Evolutionary conservation across 768 basidiomycete species (phyloP), one percentile per base, ranked within the genome.

Genomic region (Asterophora lycoperdoides): DNA sequence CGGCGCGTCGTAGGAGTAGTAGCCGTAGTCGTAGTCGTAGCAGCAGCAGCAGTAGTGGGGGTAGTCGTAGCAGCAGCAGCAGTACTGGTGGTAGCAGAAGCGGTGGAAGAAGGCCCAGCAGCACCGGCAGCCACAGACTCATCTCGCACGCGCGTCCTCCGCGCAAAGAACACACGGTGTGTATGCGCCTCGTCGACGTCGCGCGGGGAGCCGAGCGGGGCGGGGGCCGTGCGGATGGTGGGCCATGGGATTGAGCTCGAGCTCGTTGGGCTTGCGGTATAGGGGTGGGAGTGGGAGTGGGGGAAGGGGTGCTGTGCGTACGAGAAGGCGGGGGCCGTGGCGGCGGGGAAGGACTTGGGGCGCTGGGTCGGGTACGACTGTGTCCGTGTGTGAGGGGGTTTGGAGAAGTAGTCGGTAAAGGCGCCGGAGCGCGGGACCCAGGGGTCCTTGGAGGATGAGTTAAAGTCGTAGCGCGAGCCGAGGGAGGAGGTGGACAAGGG

Each of bases 391-490:
- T 70, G 70, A 15, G 2, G n/a, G 14, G 29, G 32, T 32, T 19
- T 19, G 30, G 39, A 26, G 48, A 26, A 43, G 2, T 14, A 26
- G 56, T 49, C 11, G 30, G 41, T 11, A 62, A 59, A 10, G 56
- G 29, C 13, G 55, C 45, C 48, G 39, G 46, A 35, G 38, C n/a
- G 53, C 19, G 67, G 66, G 11, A 66, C 69, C 77, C 79, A 79
- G 13, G 77, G 69, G 15, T 63, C 68, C 63, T 76, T 78, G 46
- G 74, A 58, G 1, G 83, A 79, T 8, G 71, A 62, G 1, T 70
- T 65, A 42, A 84, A 77, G 57, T 85, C 80, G 58, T 89, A 82
- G 41, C 82, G 74, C 15, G 76, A 64, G 1, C 78, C 70, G 40
- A 80, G 66, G 1, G 23, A 23, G 23, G 23, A 23, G 23, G 3